Evolutionary conservation across 106 monocot species (phyloP).

Genomic region (Allium sativum): DNA sequence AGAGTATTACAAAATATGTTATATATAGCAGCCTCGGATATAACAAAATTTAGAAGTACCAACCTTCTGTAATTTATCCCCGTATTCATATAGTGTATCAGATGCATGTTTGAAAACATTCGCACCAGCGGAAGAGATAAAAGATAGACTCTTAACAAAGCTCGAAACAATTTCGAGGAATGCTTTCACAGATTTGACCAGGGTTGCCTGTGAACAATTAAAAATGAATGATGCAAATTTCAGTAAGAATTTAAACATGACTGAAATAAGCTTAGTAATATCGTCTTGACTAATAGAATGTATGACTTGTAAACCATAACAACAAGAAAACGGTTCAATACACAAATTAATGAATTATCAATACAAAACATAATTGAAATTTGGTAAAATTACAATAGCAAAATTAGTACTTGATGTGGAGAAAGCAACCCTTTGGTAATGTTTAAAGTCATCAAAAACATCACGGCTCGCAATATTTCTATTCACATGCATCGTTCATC

Average conservation of each 20-base stretch:
- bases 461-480: too few species aligned
- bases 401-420: too few species aligned
- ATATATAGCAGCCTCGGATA: not conserved
- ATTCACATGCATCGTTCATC: too few species aligned
- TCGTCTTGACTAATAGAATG: not conserved
- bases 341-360: not conserved
- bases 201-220: conserved; percentile 31
- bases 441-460: too few species aligned
- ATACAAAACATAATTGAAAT: not conserved
- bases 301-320: too few species aligned
- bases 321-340: not conserved
- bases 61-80: conserved; percentile 38
- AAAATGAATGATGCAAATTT: not conserved
- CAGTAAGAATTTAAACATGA: not conserved
- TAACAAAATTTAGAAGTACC: not conserved
- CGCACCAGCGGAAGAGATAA: conserved; percentile 11
- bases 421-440: too few species aligned
- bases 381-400: not conserved
- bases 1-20: not conserved
- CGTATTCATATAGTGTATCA: conserved; percentile 21
- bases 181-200: conserved; percentile 22
- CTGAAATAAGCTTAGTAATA: not conserved
- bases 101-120: conserved; percentile 16
- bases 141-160: conserved; percentile 17
- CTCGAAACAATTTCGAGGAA: conserved; percentile 42